Base-by-base conservation (phyloP, 1,284 basidiomycete genomes). In the Irpex lacteus region DNA sequence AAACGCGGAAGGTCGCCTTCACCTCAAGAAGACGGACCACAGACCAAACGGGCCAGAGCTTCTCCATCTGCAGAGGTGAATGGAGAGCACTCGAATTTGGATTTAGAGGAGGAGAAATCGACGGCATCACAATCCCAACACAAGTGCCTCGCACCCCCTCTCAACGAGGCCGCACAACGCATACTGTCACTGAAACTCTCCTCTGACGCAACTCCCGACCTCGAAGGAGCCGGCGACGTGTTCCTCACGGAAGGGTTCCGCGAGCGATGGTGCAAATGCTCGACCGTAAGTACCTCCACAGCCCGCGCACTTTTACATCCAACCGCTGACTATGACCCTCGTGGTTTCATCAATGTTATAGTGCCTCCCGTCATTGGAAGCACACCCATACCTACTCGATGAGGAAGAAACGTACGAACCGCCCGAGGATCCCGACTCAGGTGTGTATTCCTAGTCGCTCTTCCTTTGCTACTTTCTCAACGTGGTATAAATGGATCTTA, bases 381-480 rank as follows among this genome's bases (percentile, higher is more conserved):
- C 73, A 8, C 75, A 83, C 67, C 78, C 82, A 15, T 92, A 81
- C 73, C 79, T 93, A 26, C 74, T 91, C n/a, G 82, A 89, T 65
- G 89, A 90, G 71, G 91, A 93, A 69, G 90, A 91, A 54, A 91
- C 88, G 0, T 93, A 91, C 67, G 89, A 92, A 71, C 90, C 89
- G 0, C n/a, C 91, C 2, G 86, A 90, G 70, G 92, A 93, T 73
- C 91, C 91, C 13, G 91, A 94, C 72, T 91, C 87, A 66, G 86
- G 91, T 86, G 71, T 60, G 76, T 67, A 38, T 32, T 50, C n/a
- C n/a, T n/a, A n/a, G n/a, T n/a, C n/a, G n/a, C n/a, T n/a, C 9
- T 13, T 13, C 59, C 32, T 32, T 8, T 36, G 9, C 37, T 8
- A n/a, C 6, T 34, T 57, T 11, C 64, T 15, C 26, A 57, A 3